These are phyloP conservation scores for Russula olivacea DNA, from an alignment of 768 basidiomycete species.

Conservation along the genomic window DNA sequence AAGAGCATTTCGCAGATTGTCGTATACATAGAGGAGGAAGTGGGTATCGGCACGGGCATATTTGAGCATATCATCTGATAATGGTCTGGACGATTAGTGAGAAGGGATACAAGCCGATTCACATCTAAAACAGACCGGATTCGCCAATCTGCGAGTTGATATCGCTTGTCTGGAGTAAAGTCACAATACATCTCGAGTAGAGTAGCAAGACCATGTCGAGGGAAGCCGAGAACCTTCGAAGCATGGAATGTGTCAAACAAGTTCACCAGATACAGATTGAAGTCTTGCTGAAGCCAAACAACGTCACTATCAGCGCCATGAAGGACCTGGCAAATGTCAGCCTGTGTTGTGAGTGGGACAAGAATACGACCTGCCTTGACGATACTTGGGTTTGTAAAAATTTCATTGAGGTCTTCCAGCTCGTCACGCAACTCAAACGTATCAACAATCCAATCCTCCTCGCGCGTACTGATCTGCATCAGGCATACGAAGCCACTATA, in stretches of 20 bases:
- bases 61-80: constrained; percentile 81
- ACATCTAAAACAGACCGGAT: constrained; percentile 51
- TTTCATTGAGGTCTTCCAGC: constrained; percentile 68
- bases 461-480: constrained; percentile 85
- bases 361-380: constrained; percentile 58
- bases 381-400: constrained; percentile 78
- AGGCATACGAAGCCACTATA: constrained; percentile 87
- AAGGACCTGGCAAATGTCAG: constrained; percentile 53
- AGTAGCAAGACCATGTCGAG: constrained; percentile 75
- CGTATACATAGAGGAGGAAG: constrained; percentile 88
- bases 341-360: not conserved
- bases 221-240: constrained; percentile 79
- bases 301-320: constrained; percentile 95
- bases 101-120: not conserved
- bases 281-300: constrained; percentile 94
- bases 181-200: constrained; percentile 86
- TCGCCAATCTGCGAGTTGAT: constrained; percentile 97
- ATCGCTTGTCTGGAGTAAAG: constrained; percentile 88
- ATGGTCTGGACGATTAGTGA: constrained; percentile 43
- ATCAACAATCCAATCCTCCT: constrained; percentile 85
- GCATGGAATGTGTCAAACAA: constrained; percentile 98
- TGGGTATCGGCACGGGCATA: constrained; percentile 98
- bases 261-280: constrained; percentile 88
- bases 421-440: constrained; percentile 68
- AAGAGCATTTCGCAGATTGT: constrained; percentile 81